Evolutionary conservation across 331 rosid species (phyloP).

Genomic region (Malus hybrid): DNA sequence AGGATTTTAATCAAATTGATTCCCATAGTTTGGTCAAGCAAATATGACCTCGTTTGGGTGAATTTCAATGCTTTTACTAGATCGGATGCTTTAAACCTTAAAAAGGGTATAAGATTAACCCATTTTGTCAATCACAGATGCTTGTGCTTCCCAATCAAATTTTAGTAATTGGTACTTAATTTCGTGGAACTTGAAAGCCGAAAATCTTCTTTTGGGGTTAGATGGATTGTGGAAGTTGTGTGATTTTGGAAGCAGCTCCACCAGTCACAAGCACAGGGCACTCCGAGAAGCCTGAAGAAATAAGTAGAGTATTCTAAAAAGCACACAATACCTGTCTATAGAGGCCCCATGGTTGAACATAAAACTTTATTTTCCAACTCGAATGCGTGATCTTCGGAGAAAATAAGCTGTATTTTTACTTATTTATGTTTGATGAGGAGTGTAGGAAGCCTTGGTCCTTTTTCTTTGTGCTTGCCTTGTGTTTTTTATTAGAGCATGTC

Average conservation of each 20-base stretch:
- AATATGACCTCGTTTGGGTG: no score
- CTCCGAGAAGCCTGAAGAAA: conserved; percentile 90
- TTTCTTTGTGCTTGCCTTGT: neutral
- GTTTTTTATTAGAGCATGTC: no score
- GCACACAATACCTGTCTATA: conserved; percentile 86
- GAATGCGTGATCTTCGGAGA: neutral
- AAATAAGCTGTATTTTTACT: neutral
- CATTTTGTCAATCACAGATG: neutral
- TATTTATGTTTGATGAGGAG: neutral
- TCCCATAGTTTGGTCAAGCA: no score
- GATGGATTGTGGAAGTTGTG: conserved; percentile 94
- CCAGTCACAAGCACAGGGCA: conserved; percentile 60
- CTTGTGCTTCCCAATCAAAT: neutral
- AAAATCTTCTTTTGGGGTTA: conserved; percentile 64
- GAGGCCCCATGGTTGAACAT: conserved; percentile 70
- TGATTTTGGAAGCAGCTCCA: conserved; percentile 90
- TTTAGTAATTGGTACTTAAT: neutral
- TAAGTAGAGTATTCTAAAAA: conserved; percentile 93
- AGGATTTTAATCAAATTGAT: no score
- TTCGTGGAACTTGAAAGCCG: conserved; percentile 86
- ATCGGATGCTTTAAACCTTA: no score
- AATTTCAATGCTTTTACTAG: no score
- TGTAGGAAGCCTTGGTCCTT: neutral
- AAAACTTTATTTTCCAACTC: conserved; percentile 9
- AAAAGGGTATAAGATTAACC: neutral